Base-by-base conservation (phyloP, 305 asterid genomes). In the Stenogyne calaminthoides region DNA sequence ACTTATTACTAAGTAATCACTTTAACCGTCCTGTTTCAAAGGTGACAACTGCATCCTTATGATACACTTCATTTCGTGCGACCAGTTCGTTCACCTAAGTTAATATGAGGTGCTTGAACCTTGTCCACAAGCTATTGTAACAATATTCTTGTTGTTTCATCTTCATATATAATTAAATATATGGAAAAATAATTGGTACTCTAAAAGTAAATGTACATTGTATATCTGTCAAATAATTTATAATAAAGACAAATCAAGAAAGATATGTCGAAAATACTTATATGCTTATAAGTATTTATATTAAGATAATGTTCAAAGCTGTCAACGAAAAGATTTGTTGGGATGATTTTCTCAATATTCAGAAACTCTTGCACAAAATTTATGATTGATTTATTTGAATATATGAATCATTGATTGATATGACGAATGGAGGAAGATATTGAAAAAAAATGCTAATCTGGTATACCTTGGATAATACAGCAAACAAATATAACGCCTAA, bases 131-230 rank as follows among this genome's bases (percentile, higher is more conserved):
- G 58, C 52, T 80, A 86, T 25, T 80, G 85, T 7, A 88, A 73
- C 87, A 83, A 79, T 80, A 82, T 78, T 72, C 86, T 81, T 4
- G 85, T 66, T 4, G 81, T 78, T 42, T 80, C 78, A 76, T 88
- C 88, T 44, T 77, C 86, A 87, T 83, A 81, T 49, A 7, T 64
- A 55, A 49, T 62, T 6, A 65, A 19, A 46, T 22, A 18, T 20
- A 44, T 42, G 64, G 32, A 44, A 44, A 37, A 62, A 66, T 51
- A 49, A 51, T n/a, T 11, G 51, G 20, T 37, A 7, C 27, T 51
- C 25, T 32, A 32, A 44, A 25, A 52, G 5, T 46, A 37, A 46
- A 22, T 14, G 62, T 16, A 57, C 0, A 6, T n/a, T 67, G 14
- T 11, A 29, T 54, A 27, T 6, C 46, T 34, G 44, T 16, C 20